Evolutionary conservation across 768 basidiomycete species (phyloP), one percentile per base, ranked within the genome.

Genomic region (Mycena capillaripes): DNA sequence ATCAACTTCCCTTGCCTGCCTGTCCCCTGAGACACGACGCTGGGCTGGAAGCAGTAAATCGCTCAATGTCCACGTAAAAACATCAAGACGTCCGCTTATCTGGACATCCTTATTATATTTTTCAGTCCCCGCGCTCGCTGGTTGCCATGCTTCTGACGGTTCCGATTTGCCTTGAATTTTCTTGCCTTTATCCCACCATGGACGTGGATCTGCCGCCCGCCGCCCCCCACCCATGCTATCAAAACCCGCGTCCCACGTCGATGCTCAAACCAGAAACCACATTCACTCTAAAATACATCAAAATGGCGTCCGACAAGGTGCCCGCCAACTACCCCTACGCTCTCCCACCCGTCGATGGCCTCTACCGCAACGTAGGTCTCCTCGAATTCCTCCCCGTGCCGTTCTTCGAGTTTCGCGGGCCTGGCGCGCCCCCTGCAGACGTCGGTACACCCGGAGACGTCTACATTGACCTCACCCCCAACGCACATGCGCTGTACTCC

Each of bases 371-470:
- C 44, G 44, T 30, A 10, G 42, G 50, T 19, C 3, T 36, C 17
- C 29, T 34, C 58, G 29, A 42, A 16, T 58, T 25, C 36, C 38
- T 42, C 30, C 60, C 36, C 34, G 46, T 70, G 44, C 69, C 69
- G 17, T 70, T 38, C 10, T 70, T 70, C 32, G 55, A 65, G 32
- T 65, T 70, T 38, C 44, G 55, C 42, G 68, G 62, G 19, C 7
- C 16, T 32, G 56, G 61, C 19, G 38, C 60, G 4, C 62, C 60
- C 2, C 55, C 52, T 1, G 19, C 55, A 6, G 70, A 71, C 50
- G 30, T 71, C 8, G 70, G 70, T 23, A 55, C 63, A 0, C 58
- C 58, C 19, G 70, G 70, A 8, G 70, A 71, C 64, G 58, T 66
- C 32, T 71, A 71, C 57, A 48, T 66, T 30, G 63, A 71, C 40